Base-by-base conservation (phyloP, 345 rosid species). In the Erodium maritimum region DNA sequence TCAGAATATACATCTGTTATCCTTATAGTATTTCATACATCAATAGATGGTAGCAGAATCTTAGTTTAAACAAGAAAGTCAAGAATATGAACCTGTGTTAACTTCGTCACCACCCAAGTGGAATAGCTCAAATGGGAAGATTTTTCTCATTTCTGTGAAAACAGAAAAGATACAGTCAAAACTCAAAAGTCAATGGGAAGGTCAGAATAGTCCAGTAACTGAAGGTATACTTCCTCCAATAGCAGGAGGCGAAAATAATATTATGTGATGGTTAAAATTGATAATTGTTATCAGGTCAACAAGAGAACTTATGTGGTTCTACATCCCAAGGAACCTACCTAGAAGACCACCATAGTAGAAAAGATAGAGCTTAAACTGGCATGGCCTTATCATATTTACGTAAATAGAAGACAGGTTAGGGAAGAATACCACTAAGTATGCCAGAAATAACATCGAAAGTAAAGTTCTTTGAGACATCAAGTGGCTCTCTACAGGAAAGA, bases 61-160 rank as follows among this genome's bases (percentile, higher is more conserved):
- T 29, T 42, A 8, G 52, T 55, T 46, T 33, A 19, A 23, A 58
- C 42, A 61, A 69, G 45, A 57, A 48, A 61, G 66, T 16, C 20
- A 58, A 9, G 46, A 19, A 10, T 37, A 74, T 83, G 52, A 23
- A 91, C 96, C 88, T 65, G 97, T 78, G 59, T 93, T 71, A 59
- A 93, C 97, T 76, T 93, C 99, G 69, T 93, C 99, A 58, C 99
- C 99, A 51, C 99, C 99, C 75, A 93, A 78, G 83, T 93, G 99
- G 73, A 93, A 82, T 63, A 93, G 81, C 84, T 77, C 97, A 62
- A 93, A 93, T 56, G 95, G 96, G 73, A 93, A 89, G 21, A 87
- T 89, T 70, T 89, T 82, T 69, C 95, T 42, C 48, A 42, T 42
- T 42, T 42, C 48, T 42, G 48, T 42, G 3, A 42, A 42, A 42